Evolutionary conservation across 2,329 filamentous ascomycete genomes (phyloP).

Genomic region (Paraphaeosphaeria minitans): DNA sequence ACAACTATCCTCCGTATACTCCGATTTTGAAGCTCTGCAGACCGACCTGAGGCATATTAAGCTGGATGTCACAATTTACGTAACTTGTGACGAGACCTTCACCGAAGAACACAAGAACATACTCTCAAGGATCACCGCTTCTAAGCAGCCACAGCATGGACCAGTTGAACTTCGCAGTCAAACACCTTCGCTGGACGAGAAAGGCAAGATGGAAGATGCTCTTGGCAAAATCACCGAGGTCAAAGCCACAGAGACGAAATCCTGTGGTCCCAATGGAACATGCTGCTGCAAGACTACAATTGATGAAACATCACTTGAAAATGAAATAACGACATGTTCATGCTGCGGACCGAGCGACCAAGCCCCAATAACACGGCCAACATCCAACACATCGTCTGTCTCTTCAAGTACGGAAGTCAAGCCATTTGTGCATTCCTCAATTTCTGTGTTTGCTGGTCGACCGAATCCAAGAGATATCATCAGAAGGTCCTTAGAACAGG

Average conservation of each 20-base stretch:
- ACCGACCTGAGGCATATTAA: slow-evolving; percentile 46
- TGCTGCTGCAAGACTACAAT: slow-evolving; percentile 59
- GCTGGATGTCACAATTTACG: slow-evolving; percentile 59
- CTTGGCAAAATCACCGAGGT: slow-evolving; percentile 33
- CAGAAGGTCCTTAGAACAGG: slow-evolving; percentile 61
- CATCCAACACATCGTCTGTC: slow-evolving; percentile 20
- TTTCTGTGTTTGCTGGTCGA: slow-evolving; percentile 55
- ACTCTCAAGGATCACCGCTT: slow-evolving; percentile 28
- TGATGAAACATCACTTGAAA: slow-evolving; percentile 45
- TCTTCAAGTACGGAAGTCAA: slow-evolving; percentile 19
- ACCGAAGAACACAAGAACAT: slow-evolving; percentile 48
- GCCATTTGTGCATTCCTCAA: slow-evolving; percentile 37
- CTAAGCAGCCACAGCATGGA: slow-evolving; percentile 23
- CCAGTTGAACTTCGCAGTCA: slow-evolving; percentile 26
- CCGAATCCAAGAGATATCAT: slow-evolving; percentile 60
- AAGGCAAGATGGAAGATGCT: slow-evolving; percentile 23
- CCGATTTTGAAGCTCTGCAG: slow-evolving; percentile 51
- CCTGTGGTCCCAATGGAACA: slow-evolving; percentile 34
- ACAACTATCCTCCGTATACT: slow-evolving; percentile 54
- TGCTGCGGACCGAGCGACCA: slow-evolving; percentile 18
- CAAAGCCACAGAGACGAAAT: slow-evolving; percentile 18
- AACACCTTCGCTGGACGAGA: slow-evolving; percentile 24
- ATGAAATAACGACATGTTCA: slow-evolving; percentile 21
- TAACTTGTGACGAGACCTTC: slow-evolving; percentile 59
- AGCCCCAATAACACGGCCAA: slow-evolving; percentile 13